A percentile compares a stretch with the other conserved stretches of the same genome.
Evolutionary conservation across 345 rosid genomes (phyloP).

Genomic region (Populus pruinosa): DNA sequence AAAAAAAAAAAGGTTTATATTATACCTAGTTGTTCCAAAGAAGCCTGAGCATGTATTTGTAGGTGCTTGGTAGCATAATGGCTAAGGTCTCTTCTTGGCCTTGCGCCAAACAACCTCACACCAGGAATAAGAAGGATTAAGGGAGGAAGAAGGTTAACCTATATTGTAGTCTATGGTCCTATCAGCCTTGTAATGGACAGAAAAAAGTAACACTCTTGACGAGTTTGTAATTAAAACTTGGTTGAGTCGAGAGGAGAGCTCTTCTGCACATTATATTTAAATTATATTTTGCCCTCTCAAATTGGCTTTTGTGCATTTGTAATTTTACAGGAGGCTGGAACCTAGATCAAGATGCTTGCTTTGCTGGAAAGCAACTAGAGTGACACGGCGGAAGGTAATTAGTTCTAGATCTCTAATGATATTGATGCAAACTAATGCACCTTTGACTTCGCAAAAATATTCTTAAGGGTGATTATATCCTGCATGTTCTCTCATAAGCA

Average conservation of each 20-base stretch:
- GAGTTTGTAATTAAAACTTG: neutral
- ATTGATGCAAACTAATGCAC: neutral
- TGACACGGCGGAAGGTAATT: slow-evolving; percentile 69
- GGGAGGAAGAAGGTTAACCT: neutral
- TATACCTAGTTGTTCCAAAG: neutral
- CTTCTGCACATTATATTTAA: neutral
- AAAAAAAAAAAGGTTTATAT: neutral
- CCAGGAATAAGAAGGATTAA: neutral
- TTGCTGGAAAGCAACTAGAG: slow-evolving; percentile 79
- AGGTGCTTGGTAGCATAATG: neutral
- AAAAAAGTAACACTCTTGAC: neutral
- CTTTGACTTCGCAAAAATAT: neutral
- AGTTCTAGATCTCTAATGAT: neutral
- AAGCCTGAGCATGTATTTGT: neutral
- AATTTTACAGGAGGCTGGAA: slow-evolving; percentile 74
- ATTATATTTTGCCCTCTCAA: neutral
- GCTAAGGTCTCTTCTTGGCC: neutral
- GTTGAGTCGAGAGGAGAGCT: neutral
- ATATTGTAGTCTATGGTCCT: neutral
- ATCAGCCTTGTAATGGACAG: neutral
- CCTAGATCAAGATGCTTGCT: slow-evolving; percentile 80
- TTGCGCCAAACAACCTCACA: neutral
- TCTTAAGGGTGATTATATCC: neutral
- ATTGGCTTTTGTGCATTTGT: slow-evolving; percentile 8
- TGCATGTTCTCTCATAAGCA: neutral